Conservation (phyloP, 345 rosid species). For the Chamaenerion angustifolium region DNA sequence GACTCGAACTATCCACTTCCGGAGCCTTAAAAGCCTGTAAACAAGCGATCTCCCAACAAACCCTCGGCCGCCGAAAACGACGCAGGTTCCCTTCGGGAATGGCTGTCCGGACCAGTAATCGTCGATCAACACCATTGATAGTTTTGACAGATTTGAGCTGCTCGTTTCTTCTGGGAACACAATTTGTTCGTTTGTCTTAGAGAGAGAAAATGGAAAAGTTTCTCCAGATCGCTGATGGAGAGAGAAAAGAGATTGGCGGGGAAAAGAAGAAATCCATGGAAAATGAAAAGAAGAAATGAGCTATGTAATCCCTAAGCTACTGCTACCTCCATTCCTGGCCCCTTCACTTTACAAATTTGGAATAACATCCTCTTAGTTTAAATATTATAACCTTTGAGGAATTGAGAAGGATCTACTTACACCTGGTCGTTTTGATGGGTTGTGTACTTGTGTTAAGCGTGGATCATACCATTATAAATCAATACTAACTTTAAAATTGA, state of each 20-base stretch:
- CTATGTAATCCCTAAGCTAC: too few species aligned
- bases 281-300: not conserved
- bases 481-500: too few species aligned
- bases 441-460: too few species aligned
- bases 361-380: too few species aligned
- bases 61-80: conserved; percentile 77
- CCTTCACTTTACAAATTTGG: too few species aligned
- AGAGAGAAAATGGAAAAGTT: not conserved
- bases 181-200: not conserved
- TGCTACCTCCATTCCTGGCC: too few species aligned
- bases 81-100: conserved; percentile 37
- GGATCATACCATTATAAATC: too few species aligned
- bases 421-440: too few species aligned
- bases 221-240: not conserved
- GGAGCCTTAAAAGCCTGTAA: conserved; percentile 40
- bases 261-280: conserved; percentile 3
- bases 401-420: too few species aligned
- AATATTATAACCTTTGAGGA: too few species aligned
- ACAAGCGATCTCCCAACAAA: conserved; percentile 75
- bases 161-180: not conserved
- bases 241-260: too few species aligned
- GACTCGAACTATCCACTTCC: conserved; percentile 70
- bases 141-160: too few species aligned
- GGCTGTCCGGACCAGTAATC: conserved; percentile 6
- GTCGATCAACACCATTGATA: conserved; percentile 8